Evolutionary conservation across 108 stramenopile genomes (phyloP).

Genomic region (Nannochloropsis gaditana): DNA sequence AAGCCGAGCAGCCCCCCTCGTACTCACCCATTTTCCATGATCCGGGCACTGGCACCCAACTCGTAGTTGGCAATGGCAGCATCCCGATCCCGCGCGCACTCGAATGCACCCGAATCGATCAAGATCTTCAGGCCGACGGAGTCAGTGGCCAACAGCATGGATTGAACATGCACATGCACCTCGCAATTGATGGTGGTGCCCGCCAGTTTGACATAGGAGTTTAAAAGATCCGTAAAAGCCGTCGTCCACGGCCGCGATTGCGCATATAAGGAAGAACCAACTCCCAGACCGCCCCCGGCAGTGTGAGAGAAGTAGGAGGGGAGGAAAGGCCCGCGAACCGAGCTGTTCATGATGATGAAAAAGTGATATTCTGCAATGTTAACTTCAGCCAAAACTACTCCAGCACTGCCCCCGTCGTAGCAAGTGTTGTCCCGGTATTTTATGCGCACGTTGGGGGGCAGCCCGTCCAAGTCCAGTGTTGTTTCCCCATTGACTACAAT

Average conservation of each 20-base stretch:
- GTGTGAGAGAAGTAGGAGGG: not conserved
- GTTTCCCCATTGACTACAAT: slow-evolving; percentile 17
- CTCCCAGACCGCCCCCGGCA: not conserved
- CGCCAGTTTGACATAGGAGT: not conserved
- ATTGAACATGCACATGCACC: not conserved
- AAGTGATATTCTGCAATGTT: not conserved
- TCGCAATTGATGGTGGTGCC: not conserved
- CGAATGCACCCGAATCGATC: not conserved
- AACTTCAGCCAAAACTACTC: slow-evolving; percentile 6
- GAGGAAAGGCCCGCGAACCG: not conserved
- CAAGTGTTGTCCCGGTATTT: not conserved
- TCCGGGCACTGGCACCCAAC: not conserved
- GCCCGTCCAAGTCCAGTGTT: not conserved
- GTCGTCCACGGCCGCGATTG: not conserved
- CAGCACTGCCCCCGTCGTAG: not conserved
- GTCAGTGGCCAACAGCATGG: slow-evolving; percentile 3
- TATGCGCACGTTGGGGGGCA: not conserved
- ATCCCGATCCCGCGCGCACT: not conserved
- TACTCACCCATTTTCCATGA: not conserved
- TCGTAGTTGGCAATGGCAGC: not conserved
- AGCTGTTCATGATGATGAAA: slow-evolving; percentile 20
- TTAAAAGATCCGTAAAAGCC: not conserved
- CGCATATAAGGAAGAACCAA: not conserved
- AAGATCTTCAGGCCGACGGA: not conserved
- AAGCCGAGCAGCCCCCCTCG: not conserved